A percentile compares a stretch with the other conserved stretches of the same genome.
Conservation (phyloP, 2,329 filamentous ascomycete species). For the Botryotinia calthae region DNA sequence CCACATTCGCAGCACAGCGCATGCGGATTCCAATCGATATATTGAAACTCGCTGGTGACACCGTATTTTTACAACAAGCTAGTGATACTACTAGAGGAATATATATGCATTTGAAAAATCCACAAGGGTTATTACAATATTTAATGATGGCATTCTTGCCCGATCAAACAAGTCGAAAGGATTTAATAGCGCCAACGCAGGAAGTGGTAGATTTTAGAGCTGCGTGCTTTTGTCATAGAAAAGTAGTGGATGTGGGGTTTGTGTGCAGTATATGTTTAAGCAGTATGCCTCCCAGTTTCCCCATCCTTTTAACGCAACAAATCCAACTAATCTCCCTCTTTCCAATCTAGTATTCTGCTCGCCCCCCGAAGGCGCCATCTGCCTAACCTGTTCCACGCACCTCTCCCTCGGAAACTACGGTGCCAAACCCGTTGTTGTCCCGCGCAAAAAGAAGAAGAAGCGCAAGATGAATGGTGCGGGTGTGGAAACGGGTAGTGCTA, state of each 20-base stretch:
- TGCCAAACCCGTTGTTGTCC: conserved; percentile 71
- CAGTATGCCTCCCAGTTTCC: conserved; percentile 48
- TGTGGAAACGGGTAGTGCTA: conserved; percentile 55
- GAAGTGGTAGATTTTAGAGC: conserved; percentile 93
- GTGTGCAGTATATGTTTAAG: conserved; percentile 96
- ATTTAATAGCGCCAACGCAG: conserved; percentile 74
- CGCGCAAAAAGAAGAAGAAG: conserved; percentile 73
- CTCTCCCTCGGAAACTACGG: conserved; percentile 76
- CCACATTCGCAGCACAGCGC: conserved; percentile 91
- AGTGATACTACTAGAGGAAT: conserved; percentile 69
- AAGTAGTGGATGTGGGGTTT: conserved; percentile 86
- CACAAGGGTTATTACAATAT: conserved; percentile 79
- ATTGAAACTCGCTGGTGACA: conserved; percentile 77
- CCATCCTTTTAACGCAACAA: not conserved
- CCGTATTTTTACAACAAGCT: conserved; percentile 93
- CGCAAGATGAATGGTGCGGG: conserved; percentile 58
- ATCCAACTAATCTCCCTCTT: conserved; percentile 21
- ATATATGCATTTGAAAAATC: conserved; percentile 61
- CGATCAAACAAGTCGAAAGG: conserved; percentile 60
- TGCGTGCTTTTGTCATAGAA: conserved; percentile 95
- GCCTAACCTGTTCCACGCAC: conserved; percentile 79
- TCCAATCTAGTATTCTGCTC: conserved; percentile 65
- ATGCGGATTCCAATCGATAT: conserved; percentile 89
- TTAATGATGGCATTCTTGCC: conserved; percentile 93
- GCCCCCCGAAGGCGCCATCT: conserved; percentile 61